A percentile compares a stretch with the other conserved stretches of the same genome.
Conservation (phyloP, 208 protist genomes). For the Angomonas deanei region DNA sequence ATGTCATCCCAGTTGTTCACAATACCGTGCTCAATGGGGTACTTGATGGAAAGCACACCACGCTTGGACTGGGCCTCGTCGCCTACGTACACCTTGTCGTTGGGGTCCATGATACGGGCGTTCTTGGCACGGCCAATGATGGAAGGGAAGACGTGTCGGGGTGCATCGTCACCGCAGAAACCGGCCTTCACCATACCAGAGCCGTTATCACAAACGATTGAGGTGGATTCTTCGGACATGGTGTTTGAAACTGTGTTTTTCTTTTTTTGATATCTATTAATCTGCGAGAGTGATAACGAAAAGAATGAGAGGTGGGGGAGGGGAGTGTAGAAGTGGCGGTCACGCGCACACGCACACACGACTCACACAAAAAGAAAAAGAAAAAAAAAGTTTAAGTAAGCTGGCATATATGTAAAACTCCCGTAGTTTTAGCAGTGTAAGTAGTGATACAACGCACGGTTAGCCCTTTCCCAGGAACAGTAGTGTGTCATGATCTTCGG, state of each 20-base stretch:
- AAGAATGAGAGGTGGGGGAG: not conserved
- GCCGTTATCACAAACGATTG: slow-evolving; percentile 85
- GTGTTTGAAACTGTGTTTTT: not conserved
- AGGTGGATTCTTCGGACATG: slow-evolving; percentile 67
- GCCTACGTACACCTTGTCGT: slow-evolving; percentile 94
- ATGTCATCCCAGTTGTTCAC: slow-evolving; percentile 99
- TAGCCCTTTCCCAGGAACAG: slow-evolving; percentile 20
- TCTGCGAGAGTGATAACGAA: not conserved
- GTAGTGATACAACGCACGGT: no score
- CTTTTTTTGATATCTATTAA: not conserved
- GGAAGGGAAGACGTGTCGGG: slow-evolving; percentile 94
- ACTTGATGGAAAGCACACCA: slow-evolving; percentile 91
- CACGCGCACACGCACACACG: no score
- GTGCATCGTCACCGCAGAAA: slow-evolving; percentile 97
- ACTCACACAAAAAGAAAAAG: not conserved
- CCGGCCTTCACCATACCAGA: slow-evolving; percentile 93
- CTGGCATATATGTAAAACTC: not conserved
- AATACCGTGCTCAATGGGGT: slow-evolving; percentile 95
- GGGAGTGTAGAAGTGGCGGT: not conserved
- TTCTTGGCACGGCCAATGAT: slow-evolving; percentile 95
- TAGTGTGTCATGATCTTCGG: slow-evolving; percentile 21
- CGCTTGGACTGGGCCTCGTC: slow-evolving; percentile 94
- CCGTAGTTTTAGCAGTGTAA: not conserved
- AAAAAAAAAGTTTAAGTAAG: no score
- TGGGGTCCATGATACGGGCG: slow-evolving; percentile 93